Evolutionary conservation across 2,329 filamentous ascomycete species (phyloP).

Genomic region (Dendrostoma leiphaemia): DNA sequence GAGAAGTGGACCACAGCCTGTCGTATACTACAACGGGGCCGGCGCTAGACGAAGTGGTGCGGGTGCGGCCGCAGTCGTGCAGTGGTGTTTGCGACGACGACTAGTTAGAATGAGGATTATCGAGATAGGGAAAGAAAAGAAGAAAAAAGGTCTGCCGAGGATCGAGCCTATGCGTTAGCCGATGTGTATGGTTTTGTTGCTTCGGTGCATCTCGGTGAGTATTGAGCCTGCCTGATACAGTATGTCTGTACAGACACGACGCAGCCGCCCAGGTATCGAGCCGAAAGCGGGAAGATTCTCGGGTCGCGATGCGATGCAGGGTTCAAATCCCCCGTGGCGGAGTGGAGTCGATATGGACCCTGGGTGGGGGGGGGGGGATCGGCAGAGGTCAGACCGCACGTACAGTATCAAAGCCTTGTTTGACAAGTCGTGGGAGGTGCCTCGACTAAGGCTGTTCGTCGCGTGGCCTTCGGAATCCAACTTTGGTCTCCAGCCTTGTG

Average conservation of each 20-base stretch:
- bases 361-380: no score
- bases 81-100: no score
- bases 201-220: neutral
- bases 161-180: neutral
- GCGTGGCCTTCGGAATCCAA: no score
- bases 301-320: neutral
- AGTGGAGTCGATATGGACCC: neutral
- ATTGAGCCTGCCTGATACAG: no score
- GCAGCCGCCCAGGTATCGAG: neutral
- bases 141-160: neutral
- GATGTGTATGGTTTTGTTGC: neutral
- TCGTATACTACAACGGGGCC: neutral
- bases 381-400: neutral
- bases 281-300: neutral
- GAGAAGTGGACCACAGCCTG: neutral
- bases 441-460: no score
- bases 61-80: neutral
- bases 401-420: neutral
- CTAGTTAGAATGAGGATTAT: neutral
- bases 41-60: no score
- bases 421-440: no score
- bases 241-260: no score
- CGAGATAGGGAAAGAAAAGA: neutral
- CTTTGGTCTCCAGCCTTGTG: neutral
- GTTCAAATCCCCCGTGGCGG: neutral